These are phyloP conservation scores for Penicillium alfredii DNA, from an alignment of 495 filamentous ascomycete species.

Conservation along the genomic window DNA sequence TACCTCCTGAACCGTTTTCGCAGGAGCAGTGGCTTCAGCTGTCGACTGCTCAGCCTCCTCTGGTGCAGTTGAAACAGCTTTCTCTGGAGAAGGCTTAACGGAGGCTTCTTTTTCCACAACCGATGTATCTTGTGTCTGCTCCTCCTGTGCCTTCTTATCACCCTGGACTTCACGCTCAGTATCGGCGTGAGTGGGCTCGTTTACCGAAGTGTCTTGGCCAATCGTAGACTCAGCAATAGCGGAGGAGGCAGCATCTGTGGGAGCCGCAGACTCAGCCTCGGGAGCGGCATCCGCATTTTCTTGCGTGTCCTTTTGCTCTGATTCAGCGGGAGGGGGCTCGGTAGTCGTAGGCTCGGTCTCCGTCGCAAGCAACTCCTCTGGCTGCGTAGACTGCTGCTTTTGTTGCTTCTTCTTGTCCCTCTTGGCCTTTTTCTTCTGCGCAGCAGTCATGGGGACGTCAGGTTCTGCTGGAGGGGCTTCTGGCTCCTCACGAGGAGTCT, in stretches of 20 bases:
- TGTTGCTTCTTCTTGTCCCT: conserved; percentile 7
- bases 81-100: not conserved
- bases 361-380: conserved; percentile 2
- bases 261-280: not conserved
- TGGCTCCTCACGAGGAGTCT: not conserved
- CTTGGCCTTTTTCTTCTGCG: conserved; percentile 18
- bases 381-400: conserved; percentile 9
- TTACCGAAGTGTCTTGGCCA: too few species aligned
- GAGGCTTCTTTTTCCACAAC: not conserved
- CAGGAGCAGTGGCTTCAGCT: not conserved
- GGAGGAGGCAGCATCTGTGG: too few species aligned
- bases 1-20: not conserved
- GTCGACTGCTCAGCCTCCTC: not conserved
- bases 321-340: conserved; percentile 7
- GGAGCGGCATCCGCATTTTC: conserved; percentile 2
- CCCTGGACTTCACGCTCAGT: too few species aligned
- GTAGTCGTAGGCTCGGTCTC: conserved; percentile 9
- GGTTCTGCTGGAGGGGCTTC: conserved; percentile 1
- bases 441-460: conserved; percentile 1
- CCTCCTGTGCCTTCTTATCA: too few species aligned
- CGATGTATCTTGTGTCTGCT: not conserved
- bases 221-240: too few species aligned
- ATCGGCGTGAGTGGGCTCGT: too few species aligned
- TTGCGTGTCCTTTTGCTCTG: not conserved
- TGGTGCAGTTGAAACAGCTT: not conserved